These are phyloP conservation scores for Datura wrightii DNA, from an alignment of 257 asterid species.

Conservation along the genomic window DNA sequence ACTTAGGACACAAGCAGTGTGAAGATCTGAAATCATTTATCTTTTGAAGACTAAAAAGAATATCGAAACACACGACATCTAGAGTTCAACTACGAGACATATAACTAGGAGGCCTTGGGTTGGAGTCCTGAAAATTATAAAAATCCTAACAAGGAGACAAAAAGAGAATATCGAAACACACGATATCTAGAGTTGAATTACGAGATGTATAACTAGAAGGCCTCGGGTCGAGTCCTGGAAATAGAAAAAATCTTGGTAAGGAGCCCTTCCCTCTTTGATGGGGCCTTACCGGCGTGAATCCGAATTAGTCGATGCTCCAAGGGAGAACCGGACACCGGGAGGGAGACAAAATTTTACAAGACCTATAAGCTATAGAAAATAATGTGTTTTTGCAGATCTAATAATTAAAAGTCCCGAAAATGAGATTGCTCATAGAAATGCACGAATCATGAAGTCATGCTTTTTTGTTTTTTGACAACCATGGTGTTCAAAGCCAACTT, in stretches of 20 bases:
- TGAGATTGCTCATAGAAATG: background rate
- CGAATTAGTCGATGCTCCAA: no score
- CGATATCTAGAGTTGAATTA: background rate
- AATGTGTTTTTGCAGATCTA: background rate
- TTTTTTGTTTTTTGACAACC: no score
- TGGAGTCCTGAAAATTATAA: fast-evolving
- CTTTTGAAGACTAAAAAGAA: background rate
- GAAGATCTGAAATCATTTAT: background rate
- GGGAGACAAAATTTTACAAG: background rate
- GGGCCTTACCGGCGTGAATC: background rate
- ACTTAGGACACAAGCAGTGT: background rate
- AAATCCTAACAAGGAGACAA: no score
- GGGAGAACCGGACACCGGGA: background rate
- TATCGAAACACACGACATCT: background rate
- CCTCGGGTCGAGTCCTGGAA: no score
- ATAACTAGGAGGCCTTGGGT: background rate
- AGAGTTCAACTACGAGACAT: background rate
- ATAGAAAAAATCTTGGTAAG: background rate
- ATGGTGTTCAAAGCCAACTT: no score
- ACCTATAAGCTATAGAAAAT: background rate
- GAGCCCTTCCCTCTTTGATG: background rate
- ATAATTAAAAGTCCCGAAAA: background rate
- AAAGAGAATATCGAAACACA: background rate
- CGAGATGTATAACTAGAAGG: background rate
- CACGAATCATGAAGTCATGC: background rate